These are phyloP conservation scores for Trifolium subterraneum DNA, from an alignment of 306 rosid genomes.

Conservation along the genomic window DNA sequence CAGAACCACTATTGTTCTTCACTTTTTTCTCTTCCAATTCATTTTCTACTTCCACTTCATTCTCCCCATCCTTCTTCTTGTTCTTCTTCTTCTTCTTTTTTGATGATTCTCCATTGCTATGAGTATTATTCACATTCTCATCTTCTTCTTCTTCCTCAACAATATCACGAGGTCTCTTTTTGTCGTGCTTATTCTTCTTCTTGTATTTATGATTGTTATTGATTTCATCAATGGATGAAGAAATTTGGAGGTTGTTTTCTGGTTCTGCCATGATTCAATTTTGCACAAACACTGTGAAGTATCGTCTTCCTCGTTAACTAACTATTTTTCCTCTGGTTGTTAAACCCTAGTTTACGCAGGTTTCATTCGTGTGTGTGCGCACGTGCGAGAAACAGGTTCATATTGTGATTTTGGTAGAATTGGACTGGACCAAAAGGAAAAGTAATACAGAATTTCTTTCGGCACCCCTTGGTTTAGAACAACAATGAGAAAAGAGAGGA, in stretches of 20 bases:
- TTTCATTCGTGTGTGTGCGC: no score
- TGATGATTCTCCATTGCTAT: slow-evolving; percentile 30
- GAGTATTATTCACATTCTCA: slow-evolving; percentile 20
- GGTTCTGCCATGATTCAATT: slow-evolving; percentile 49
- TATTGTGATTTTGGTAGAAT: no score
- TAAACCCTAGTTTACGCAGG: no score
- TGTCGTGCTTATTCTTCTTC: slow-evolving; percentile 48
- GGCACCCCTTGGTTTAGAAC: no score
- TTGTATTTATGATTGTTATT: slow-evolving; percentile 32
- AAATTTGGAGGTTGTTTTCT: slow-evolving; percentile 35
- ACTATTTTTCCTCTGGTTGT: no score
- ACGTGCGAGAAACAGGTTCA: no score
- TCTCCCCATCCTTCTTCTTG: not conserved
- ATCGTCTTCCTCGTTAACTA: no score
- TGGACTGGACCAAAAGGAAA: no score
- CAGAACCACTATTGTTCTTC: slow-evolving; percentile 54
- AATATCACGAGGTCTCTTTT: slow-evolving; percentile 52
- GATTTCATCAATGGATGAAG: slow-evolving; percentile 36
- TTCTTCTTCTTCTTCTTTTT: slow-evolving; percentile 37
- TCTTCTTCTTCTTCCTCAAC: slow-evolving; percentile 36
- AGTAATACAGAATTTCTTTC: no score
- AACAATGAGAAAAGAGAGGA: no score
- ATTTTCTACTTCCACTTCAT: slow-evolving; percentile 18
- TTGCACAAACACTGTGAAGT: no score
- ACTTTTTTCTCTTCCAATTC: slow-evolving; percentile 43